Base-by-base conservation (phyloP, 164 flowering plant species). In the Houttuynia cordata region DNA sequence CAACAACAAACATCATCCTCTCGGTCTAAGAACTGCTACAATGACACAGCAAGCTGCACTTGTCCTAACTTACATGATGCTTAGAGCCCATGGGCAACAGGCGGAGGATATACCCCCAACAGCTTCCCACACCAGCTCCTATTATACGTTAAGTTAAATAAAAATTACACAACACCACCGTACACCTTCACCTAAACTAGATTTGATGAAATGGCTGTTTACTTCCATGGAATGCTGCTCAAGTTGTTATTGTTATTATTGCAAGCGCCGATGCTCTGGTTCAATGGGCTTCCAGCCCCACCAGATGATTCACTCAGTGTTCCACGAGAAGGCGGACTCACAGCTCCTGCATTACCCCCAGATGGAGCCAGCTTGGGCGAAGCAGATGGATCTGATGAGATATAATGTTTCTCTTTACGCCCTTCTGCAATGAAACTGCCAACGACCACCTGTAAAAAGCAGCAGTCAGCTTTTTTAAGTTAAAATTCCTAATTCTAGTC, bases 241-340 rank as follows among this genome's bases (percentile, higher is more conserved):
- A 80, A 83, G 42, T 74, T 80, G 84, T 53, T 53, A 53, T 53
- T 54, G 64, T 51, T 78, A 78, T 80, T 85, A 50, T 76, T 80
- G 81, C 75, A 81, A 21, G 79, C 76, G 24, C 80, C 85, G 0
- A 78, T 65, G 73, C 82, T 83, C 55, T 79, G 89, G 75, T 91
- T 83, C 57, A 75, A 78, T 7, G 97, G 97, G 63, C 97, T 91
- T 4, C 84, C 88, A 14, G 85, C 77, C n/a, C 91, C 90, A 51
- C 90, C 96, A 20, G 97, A 91, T 1, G 96, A 91, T 64, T 82
- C 96, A 56, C 93, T 86, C 37, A 77, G 71, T 22, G 88, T 81
- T 58, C 95, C 97, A 7, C 77, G 79, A 3, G 93, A 84, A 0
- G 79, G 84, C 24, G 96, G 85, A 72, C 94, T 86, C 67, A 80